Conservation (phyloP, 768 basidiomycete genomes). For the Rickenella mellea region DNA sequence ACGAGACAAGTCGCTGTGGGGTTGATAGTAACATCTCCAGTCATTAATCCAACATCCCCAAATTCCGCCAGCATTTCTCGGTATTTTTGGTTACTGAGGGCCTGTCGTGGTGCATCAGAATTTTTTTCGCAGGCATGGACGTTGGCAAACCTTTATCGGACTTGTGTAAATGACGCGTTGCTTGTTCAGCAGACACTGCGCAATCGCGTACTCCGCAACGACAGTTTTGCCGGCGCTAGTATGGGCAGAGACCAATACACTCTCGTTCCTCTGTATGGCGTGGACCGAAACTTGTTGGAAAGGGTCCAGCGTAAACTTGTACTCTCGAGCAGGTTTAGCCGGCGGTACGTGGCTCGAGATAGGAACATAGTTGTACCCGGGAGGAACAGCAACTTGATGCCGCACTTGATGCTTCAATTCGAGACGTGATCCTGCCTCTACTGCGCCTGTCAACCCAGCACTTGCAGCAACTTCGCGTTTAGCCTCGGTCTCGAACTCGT, state of each 20-base stretch:
- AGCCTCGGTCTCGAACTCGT: slow-evolving; percentile 92
- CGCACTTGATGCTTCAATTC: slow-evolving; percentile 82
- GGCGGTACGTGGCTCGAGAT: slow-evolving; percentile 89
- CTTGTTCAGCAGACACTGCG: slow-evolving; percentile 86
- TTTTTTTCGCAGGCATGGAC: not conserved
- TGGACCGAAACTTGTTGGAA: slow-evolving; percentile 93
- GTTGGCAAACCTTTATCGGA: slow-evolving; percentile 86
- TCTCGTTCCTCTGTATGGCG: slow-evolving; percentile 95
- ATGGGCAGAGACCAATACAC: slow-evolving; percentile 95
- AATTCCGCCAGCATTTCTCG: slow-evolving; percentile 96
- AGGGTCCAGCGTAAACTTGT: slow-evolving; percentile 95
- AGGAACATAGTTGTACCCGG: slow-evolving; percentile 82
- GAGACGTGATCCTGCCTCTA: slow-evolving; percentile 56
- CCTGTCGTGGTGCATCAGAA: slow-evolving; percentile 38
- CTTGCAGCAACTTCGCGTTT: slow-evolving; percentile 86
- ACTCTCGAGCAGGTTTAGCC: slow-evolving; percentile 81
- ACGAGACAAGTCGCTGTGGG: slow-evolving; percentile 94
- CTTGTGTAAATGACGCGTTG: slow-evolving; percentile 98
- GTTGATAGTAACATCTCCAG: slow-evolving; percentile 98
- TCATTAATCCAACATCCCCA: slow-evolving; percentile 98
- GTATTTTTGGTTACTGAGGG: slow-evolving; percentile 97
- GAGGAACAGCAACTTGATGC: slow-evolving; percentile 94
- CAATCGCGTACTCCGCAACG: slow-evolving; percentile 98
- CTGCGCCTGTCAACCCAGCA: slow-evolving; percentile 73
- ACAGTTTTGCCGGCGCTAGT: slow-evolving; percentile 99